These are phyloP conservation scores for Thielaviopsis ethacetica DNA, from an alignment of 2,329 filamentous ascomycete genomes.

Conservation along the genomic window DNA sequence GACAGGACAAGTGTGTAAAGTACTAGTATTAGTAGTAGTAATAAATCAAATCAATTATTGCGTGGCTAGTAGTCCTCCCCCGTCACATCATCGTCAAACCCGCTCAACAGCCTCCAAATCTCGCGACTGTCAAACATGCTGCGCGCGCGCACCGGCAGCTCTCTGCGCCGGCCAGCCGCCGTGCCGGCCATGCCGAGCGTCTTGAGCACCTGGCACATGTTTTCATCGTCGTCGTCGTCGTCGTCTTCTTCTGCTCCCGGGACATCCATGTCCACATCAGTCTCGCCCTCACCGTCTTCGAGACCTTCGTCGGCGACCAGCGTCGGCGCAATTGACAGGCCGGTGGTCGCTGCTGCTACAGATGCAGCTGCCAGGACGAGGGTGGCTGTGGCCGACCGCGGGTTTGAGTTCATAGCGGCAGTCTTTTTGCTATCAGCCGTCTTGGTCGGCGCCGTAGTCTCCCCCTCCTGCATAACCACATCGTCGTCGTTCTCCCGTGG, in stretches of 20 bases:
- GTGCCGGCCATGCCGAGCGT: neutral
- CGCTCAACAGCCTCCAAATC: slow-evolving; percentile 6
- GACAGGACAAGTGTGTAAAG: too few relatives aligned
- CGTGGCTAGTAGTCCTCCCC: neutral
- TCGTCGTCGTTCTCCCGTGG: too few relatives aligned
- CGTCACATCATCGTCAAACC: slow-evolving; percentile 7
- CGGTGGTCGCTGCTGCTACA: neutral
- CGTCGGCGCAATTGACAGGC: neutral
- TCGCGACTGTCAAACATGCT: slow-evolving; percentile 10
- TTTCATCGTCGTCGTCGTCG: neutral
- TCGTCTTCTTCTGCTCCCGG: neutral
- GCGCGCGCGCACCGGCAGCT: neutral
- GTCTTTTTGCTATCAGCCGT: too few relatives aligned
- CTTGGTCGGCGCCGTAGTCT: too few relatives aligned
- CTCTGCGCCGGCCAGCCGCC: neutral
- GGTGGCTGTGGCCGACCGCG: neutral
- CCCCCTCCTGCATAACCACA: neutral
- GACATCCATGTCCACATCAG: neutral
- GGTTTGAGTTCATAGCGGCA: too few relatives aligned
- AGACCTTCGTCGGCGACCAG: neutral
- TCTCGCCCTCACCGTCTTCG: neutral
- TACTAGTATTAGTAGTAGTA: neutral
- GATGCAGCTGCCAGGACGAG: neutral
- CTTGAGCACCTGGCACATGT: neutral
- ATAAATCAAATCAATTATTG: neutral